Evolutionary conservation across 331 rosid species (phyloP), one percentile per base, ranked within the genome.

Genomic region (Rosa hybrid): DNA sequence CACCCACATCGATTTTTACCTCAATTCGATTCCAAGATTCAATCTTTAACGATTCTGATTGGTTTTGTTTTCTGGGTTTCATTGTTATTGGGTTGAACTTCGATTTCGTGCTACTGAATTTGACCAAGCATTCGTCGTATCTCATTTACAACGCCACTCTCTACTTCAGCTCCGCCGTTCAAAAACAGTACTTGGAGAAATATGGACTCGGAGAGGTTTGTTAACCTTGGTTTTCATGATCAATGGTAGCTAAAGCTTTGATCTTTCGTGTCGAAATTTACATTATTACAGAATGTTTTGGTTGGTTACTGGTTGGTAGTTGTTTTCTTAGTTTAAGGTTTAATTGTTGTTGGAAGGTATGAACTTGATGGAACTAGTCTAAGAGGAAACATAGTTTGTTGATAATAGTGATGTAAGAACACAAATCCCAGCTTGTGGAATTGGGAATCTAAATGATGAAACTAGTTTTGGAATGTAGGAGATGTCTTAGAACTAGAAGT

Each of bases 11-110:
- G 8, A 0, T 50, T 74, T 42, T 56, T 3, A 25, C 16, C 30
- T 17, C 12, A 45, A 2, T 63, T 60, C 5, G 7, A 21, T 25
- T 42, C 6, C 10, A 30, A 39, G 39, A 48, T 27, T 25, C 46
- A 20, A 68, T 16, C 3, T 68, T 68, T 17, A 41, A 68, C 12
- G 51, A 64, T 34, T 46, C 7, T 54, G 54, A 8, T 74, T 14
- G 18, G 62, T 79, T 75, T 76, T 48, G 50, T 25, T 73, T 46
- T 14, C 5, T 74, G 65, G 64, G 57, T n/a, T 68, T 75, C 20
- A 92, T 97, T 76, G 97, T 94, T 48, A 95, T 92, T 49, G 97
- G 98, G 7, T 84, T 91, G 74, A 94, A 84, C 89, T 87, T 94
- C 21, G 95, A 94, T 89, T 92, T 39, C 56, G 89, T 83, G 83